Base-by-base conservation (phyloP, 306 rosid species). In the Vigna trinervia region DNA sequence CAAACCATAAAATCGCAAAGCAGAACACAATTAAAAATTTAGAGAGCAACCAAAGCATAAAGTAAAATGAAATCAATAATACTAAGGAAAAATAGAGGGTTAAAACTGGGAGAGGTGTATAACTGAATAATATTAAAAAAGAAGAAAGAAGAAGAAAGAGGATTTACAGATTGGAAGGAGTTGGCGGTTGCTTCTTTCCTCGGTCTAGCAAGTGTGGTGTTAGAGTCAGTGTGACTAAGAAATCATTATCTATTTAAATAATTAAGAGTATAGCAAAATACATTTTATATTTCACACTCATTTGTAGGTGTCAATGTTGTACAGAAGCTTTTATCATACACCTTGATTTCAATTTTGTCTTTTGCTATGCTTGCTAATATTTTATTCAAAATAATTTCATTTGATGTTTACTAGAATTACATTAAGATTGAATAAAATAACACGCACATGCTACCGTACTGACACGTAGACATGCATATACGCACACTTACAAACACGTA, bases 261-360 rank as follows among this genome's bases (percentile, higher is more conserved):
- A 60, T 60, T 28, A 60, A 4, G 6, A 66, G 10, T 17, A 65
- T 8, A 26, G 30, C 6, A 56, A 54, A 26, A 26, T 28, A 26
- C 19, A n/a, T 62, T 30, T 61, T 14, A 5, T 60, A 60, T 60
- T 32, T 60, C 43, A 30, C 43, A 30, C 10, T 12, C 65, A 12
- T 59, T 5, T 5, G 20, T 60, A 36, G 41, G 8, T 36, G 41
- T 36, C 41, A 36, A 1, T 36, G 6, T 36, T 36, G 8, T 36
- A 7, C 5, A 28, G 19, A 59, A 59, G 41, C 20, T 59, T 28
- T 59, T 30, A 14, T 59, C 30, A 26, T 59, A 59, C 17, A 26
- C 39, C 4, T 60, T 30, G 67, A 60, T 60, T 60, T 15, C 43
- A 60, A 60, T 60, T 60, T 32, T 60, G 67, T 60, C 67, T 60